Percentiles rank a stretch among this genome's conserved stretches.
phyloP scores from a whole-genome alignment of 2,329 filamentous ascomycete genomes.

The Ophiosphaerella herpotricha region DNA sequence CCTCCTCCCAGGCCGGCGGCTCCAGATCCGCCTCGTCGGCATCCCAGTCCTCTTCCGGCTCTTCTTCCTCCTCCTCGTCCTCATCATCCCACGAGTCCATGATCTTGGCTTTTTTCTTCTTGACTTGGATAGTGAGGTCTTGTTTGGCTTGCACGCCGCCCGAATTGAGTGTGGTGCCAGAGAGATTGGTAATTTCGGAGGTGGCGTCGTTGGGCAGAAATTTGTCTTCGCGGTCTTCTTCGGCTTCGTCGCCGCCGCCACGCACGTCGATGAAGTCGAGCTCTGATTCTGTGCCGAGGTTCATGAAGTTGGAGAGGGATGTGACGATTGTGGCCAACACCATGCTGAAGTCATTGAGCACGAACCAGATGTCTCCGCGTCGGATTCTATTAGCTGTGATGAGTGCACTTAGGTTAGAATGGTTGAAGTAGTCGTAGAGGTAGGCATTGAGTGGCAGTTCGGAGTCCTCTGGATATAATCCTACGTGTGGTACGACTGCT shows the following conservation, averaged over 20 bases:
- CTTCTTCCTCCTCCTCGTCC: slow-evolving; percentile 47
- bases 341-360: slow-evolving; percentile 69
- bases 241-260: slow-evolving; percentile 57
- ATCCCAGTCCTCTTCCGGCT: slow-evolving; percentile 42
- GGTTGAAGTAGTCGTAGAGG: slow-evolving; percentile 76
- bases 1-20: slow-evolving; percentile 50
- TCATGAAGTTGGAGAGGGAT: slow-evolving; percentile 63
- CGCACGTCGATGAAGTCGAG: slow-evolving; percentile 58
- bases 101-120: slow-evolving; percentile 47
- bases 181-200: slow-evolving; percentile 10
- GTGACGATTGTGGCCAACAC: slow-evolving; percentile 74
- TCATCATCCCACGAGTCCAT: slow-evolving; percentile 49
- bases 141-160: slow-evolving; percentile 32
- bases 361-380: slow-evolving; percentile 71
- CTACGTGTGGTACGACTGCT: slow-evolving; percentile 71
- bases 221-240: slow-evolving; percentile 52
- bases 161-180: slow-evolving; percentile 14
- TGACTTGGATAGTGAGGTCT: slow-evolving; percentile 37
- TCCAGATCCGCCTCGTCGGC: slow-evolving; percentile 29
- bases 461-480: slow-evolving; percentile 62
- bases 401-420: slow-evolving; percentile 67
- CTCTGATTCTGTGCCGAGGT: slow-evolving; percentile 51
- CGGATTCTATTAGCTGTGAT: slow-evolving; percentile 69
- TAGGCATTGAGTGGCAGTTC: slow-evolving; percentile 67
- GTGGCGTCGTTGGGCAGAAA: slow-evolving; percentile 33